Evolutionary conservation across 2,329 filamentous ascomycete genomes (phyloP).

Genomic region (Cyclaneusma minus): DNA sequence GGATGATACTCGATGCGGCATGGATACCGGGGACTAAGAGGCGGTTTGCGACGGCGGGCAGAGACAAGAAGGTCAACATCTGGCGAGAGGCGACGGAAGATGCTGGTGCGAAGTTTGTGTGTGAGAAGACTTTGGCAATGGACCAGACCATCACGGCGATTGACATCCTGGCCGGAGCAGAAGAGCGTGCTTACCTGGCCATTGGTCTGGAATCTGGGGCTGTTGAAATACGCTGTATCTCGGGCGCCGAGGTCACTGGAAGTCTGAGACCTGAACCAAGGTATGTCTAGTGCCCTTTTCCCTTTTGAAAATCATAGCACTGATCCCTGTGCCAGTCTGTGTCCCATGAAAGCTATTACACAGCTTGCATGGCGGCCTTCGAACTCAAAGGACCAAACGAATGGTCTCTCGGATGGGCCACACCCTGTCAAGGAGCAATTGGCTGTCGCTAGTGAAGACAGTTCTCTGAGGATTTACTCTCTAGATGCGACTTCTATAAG

Average conservation of each 20-base stretch:
- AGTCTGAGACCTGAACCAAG: conserved; percentile 7
- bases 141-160: too few species aligned
- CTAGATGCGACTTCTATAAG: conserved; percentile 3
- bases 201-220: conserved; percentile 36
- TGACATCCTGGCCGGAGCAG: too few species aligned
- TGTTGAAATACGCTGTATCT: conserved; percentile 13
- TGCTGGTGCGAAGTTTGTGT: conserved; percentile 13
- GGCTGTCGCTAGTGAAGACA: conserved; percentile 34
- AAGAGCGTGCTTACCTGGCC: conserved; percentile 40
- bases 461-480: conserved; percentile 41
- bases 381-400: conserved; percentile 4
- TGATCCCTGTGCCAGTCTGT: conserved; percentile 23
- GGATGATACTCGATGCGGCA: conserved; percentile 82
- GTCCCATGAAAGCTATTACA: conserved; percentile 18
- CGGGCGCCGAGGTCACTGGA: conserved; percentile 15
- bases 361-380: conserved; percentile 55
- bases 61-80: conserved; percentile 72
- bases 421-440: conserved; percentile 10
- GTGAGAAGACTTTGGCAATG: conserved; percentile 35
- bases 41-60: conserved; percentile 72
- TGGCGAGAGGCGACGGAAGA: conserved; percentile 32
- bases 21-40: conserved; percentile 46
- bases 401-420: conserved; percentile 5
- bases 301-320: not conserved
- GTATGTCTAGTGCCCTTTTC: conserved; percentile 6